Evolutionary conservation across 345 rosid genomes (phyloP).

Genomic region (sweet orange (Citrus sinensis)): DNA sequence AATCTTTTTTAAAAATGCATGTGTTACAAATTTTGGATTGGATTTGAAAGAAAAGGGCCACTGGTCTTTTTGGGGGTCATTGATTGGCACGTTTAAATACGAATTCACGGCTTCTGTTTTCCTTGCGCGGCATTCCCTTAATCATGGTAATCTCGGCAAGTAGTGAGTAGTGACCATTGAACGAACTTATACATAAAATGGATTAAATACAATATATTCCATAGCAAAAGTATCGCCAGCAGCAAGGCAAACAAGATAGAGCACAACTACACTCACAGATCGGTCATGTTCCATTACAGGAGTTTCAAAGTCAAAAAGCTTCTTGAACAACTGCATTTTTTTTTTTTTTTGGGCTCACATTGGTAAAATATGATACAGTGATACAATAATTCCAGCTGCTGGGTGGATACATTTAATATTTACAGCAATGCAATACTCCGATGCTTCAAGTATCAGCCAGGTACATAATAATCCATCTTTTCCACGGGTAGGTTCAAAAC

Average conservation of each 20-base stretch:
- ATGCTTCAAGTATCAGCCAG: constrained; percentile 42
- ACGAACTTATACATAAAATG: too few species aligned
- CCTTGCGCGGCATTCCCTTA: too few species aligned
- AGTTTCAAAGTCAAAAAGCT: background rate
- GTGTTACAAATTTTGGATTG: too few species aligned
- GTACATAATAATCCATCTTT: constrained; percentile 87
- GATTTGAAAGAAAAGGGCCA: too few species aligned
- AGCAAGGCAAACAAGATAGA: background rate
- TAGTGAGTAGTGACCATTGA: background rate
- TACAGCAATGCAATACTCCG: constrained; percentile 1
- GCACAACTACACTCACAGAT: background rate
- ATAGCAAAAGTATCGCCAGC: background rate
- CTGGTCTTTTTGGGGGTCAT: too few species aligned
- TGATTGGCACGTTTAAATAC: too few species aligned
- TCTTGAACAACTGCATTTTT: background rate
- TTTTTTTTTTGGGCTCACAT: too few species aligned
- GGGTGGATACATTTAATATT: background rate
- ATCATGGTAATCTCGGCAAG: background rate
- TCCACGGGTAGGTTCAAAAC: constrained; percentile 87
- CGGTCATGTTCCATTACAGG: background rate
- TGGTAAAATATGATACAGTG: background rate
- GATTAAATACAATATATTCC: background rate
- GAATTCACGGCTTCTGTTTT: too few species aligned
- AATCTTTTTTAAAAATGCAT: too few species aligned
- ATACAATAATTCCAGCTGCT: background rate